Conservation (phyloP, 495 filamentous ascomycete genomes). For the Lasiosphaeria miniovina region DNA sequence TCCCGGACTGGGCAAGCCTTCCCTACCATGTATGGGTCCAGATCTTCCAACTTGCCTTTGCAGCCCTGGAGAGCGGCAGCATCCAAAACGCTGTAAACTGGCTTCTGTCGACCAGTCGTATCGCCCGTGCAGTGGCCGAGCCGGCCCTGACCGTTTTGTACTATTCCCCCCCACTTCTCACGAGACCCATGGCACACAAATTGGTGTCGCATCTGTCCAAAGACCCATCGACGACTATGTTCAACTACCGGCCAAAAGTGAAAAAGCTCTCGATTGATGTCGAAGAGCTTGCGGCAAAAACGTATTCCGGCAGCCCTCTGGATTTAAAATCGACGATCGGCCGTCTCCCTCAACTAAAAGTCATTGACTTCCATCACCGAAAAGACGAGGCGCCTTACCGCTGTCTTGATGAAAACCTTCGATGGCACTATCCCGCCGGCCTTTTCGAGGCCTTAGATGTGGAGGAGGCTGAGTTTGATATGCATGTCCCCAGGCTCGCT, state of each 20-base stretch:
- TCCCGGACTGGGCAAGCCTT: conserved; percentile 65
- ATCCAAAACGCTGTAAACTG: conserved; percentile 46
- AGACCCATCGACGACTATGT: conserved; percentile 41
- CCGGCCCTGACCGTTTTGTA: conserved; percentile 75
- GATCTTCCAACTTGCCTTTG: conserved; percentile 64
- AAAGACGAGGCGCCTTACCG: conserved; percentile 56
- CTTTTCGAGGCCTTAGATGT: conserved; percentile 56
- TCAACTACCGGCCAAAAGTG: conserved; percentile 64
- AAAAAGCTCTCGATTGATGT: conserved; percentile 68
- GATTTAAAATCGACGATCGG: conserved; percentile 41
- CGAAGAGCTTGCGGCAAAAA: conserved; percentile 27
- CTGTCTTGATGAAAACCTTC: conserved; percentile 42
- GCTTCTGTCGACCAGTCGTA: conserved; percentile 57
- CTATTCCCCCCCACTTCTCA: conserved; percentile 57
- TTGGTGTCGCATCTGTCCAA: conserved; percentile 33
- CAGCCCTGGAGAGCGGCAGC: conserved; percentile 53
- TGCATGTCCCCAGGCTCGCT: conserved; percentile 38
- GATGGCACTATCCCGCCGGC: conserved; percentile 60
- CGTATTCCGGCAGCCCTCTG: conserved; percentile 35
- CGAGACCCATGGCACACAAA: conserved; percentile 45
- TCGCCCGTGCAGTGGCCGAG: conserved; percentile 66
- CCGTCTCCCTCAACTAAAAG: conserved; percentile 46
- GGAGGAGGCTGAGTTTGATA: not conserved
- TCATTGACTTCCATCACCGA: conserved; percentile 54
- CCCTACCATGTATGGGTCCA: conserved; percentile 70